phyloP scores from a whole-genome alignment of 2,329 filamentous ascomycete species.

The Diaporthe aspalathi region DNA sequence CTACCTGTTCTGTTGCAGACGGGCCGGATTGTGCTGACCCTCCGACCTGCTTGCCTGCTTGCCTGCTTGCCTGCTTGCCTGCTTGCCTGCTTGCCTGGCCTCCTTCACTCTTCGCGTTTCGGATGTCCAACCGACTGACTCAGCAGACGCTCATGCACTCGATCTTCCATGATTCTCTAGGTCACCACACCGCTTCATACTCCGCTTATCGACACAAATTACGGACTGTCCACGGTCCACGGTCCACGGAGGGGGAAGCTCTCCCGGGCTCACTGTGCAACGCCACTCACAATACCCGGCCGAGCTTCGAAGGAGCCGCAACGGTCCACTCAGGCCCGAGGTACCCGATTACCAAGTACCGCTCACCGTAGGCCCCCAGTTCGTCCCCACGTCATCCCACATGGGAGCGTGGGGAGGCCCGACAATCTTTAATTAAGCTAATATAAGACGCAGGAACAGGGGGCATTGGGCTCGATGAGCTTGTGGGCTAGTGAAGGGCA shows the following conservation, averaged over 20 bases:
- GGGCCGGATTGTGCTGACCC: not conserved
- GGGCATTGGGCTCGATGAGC: slow-evolving; percentile 14
- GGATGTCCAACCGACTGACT: slow-evolving; percentile 25
- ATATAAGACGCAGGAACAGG: slow-evolving; percentile 36
- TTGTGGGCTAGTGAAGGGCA: not conserved
- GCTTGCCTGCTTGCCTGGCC: not conserved
- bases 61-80: not conserved
- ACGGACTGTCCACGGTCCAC: slow-evolving; percentile 14
- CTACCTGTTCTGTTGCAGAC: not conserved
- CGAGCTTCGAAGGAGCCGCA: slow-evolving; percentile 27
- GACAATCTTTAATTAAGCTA: slow-evolving; percentile 36
- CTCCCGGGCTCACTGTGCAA: not conserved
- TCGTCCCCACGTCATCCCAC: slow-evolving; percentile 36
- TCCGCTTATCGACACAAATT: slow-evolving; percentile 24
- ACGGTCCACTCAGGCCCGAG: not conserved
- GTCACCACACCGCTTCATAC: slow-evolving; percentile 12
- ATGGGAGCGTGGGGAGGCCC: slow-evolving; percentile 33
- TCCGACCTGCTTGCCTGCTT: not conserved
- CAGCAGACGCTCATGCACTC: not conserved
- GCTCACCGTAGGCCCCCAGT: slow-evolving; percentile 24
- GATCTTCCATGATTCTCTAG: not conserved
- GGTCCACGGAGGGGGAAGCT: slow-evolving; percentile 1
- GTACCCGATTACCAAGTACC: slow-evolving; percentile 15
- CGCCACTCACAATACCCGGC: slow-evolving; percentile 14
- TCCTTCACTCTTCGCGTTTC: not conserved